Evolutionary conservation across 345 rosid genomes (phyloP).

Genomic region (Euphorbia lathyris): DNA sequence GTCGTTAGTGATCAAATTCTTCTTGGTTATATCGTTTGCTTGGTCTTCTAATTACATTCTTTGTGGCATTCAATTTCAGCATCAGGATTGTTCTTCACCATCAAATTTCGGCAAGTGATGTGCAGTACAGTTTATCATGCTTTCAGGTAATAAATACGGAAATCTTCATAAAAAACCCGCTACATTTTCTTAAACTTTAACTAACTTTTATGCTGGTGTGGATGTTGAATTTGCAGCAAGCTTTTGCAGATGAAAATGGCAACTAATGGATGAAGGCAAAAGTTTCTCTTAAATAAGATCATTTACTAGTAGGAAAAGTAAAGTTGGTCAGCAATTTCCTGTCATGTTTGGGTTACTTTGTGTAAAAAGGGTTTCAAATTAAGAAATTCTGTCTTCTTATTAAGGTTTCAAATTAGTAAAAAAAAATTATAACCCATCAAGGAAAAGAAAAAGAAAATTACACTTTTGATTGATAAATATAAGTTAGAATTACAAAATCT

Average conservation of each 20-base stretch:
- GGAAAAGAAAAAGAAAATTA: background rate
- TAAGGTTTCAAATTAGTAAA: too few relatives aligned
- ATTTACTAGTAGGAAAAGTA: background rate
- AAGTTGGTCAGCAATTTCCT: background rate
- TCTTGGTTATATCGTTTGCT: background rate
- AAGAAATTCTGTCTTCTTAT: background rate
- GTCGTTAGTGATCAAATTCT: too few relatives aligned
- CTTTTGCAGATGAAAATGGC: conserved; percentile 36
- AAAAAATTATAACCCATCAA: background rate
- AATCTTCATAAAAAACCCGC: background rate
- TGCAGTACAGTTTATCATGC: conserved; percentile 62
- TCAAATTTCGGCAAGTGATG: conserved; percentile 74
- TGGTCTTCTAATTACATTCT: background rate
- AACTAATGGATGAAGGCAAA: conserved; percentile 11
- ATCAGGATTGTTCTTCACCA: conserved; percentile 78
- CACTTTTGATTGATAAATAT: too few relatives aligned
- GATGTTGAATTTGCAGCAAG: conserved; percentile 38
- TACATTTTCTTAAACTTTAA: background rate
- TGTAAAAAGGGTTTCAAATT: background rate
- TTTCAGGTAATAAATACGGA: conserved; percentile 45
- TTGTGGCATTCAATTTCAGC: conserved; percentile 33
- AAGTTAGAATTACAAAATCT: too few relatives aligned
- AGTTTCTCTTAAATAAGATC: background rate
- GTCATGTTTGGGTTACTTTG: background rate
- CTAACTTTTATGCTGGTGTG: background rate